Conservation (phyloP, 306 rosid species). For the Corylus americana region DNA sequence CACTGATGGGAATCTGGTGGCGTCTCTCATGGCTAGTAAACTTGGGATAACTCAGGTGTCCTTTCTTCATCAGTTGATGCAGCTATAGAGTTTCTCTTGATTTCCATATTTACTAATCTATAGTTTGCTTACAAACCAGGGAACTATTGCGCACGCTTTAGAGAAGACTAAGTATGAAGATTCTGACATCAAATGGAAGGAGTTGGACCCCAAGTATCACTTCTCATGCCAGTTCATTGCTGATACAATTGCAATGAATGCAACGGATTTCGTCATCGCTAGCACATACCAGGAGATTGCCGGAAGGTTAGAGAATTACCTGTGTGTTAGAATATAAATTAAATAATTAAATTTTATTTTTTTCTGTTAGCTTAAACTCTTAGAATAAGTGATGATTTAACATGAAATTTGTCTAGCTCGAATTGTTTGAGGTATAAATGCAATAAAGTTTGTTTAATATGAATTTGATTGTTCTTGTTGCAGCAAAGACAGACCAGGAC, state of each 20-base stretch:
- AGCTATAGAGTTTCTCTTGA: slow-evolving; percentile 8
- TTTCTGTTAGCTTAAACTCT: too few relatives aligned
- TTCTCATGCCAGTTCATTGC: slow-evolving; percentile 95
- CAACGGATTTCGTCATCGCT: slow-evolving; percentile 86
- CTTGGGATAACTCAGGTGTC: slow-evolving; percentile 81
- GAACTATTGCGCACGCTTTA: slow-evolving; percentile 89
- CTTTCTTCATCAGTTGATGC: slow-evolving; percentile 20
- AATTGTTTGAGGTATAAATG: background rate
- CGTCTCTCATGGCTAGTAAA: slow-evolving; percentile 82
- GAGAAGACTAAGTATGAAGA: slow-evolving; percentile 93
- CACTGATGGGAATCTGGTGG: slow-evolving; percentile 90
- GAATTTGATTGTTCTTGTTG: slow-evolving; percentile 35
- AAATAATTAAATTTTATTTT: too few relatives aligned
- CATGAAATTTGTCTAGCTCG: too few relatives aligned
- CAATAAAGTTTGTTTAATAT: slow-evolving; percentile 7
- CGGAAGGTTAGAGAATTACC: slow-evolving; percentile 66
- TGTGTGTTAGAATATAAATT: background rate
- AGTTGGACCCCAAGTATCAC: slow-evolving; percentile 82
- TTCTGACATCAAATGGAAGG: slow-evolving; percentile 92
- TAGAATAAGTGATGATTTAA: too few relatives aligned
- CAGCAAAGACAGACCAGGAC: slow-evolving; percentile 94
- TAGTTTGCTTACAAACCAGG: slow-evolving; percentile 42
- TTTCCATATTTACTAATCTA: slow-evolving; percentile 14
- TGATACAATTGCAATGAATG: slow-evolving; percentile 86
- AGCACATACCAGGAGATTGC: slow-evolving; percentile 96